Evolutionary conservation across 1,284 basidiomycete species (phyloP), one percentile per base, ranked within the genome.

Genomic region (Cryptococcus maquisensis): DNA sequence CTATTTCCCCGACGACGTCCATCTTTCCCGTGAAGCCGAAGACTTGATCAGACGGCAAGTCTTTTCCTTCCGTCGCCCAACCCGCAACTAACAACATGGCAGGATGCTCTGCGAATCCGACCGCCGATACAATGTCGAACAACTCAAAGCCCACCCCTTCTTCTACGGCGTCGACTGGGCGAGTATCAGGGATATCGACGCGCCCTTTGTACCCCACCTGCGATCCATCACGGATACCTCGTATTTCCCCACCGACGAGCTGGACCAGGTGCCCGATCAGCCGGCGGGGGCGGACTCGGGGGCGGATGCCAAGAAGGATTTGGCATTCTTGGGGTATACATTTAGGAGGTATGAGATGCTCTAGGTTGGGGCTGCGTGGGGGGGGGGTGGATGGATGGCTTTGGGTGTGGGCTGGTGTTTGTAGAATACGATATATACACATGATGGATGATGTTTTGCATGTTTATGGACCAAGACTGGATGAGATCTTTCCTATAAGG

Each of bases 141-240:
- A 96, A 76, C 87, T 97, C 78, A 97, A 95, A 77, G 81, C 82
- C 10, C 95, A 98, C 76, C 84, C 90, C 2, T 98, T 98, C 83
- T 98, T 98, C 79, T 90, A 87, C 65, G 95, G 95, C 37, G 95
- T 95, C 21, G 94, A 96, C 77, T 98, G 94, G 94, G 80, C 81
- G 28, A 82, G 86, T 3, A 86, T 98, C 70, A 85, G 94, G 37
- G 84, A 89, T 60, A 97, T 98, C 60, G 90, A 95, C 64, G 91
- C 93, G 24, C 95, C 95, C 0, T 98, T 97, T 72, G 90, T 98
- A 21, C 95, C 95, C 3, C 89, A 87, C 58, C 81, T 98, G 47
- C 87, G 88, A 61, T 92, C 88, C 32, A 87, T 91, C 69, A 96
- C 92, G 21, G 94, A 97, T 71, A 97, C 93, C 13, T 90, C 86